Base-by-base conservation (phyloP, 495 filamentous ascomycete genomes). In the Neurospora discreta region DNA sequence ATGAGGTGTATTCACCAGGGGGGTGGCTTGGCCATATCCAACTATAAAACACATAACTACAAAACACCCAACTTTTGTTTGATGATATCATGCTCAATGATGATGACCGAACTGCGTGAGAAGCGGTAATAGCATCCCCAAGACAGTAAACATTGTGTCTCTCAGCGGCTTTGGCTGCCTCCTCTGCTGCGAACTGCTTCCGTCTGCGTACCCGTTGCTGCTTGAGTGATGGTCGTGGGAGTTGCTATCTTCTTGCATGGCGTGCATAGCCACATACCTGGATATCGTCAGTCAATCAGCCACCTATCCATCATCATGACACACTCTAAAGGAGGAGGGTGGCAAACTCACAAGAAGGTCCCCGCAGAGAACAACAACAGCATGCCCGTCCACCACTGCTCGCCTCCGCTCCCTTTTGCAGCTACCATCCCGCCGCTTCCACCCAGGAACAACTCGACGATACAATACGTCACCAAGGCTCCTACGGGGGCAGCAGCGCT, bases 231-330 rank as follows among this genome's bases (percentile, higher is more conserved):
- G 86, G 15, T 89, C 87, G 71, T 87, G 74, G 71, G 82, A 71
- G 74, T 81, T 71, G 67, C 88, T 88, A 60, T 90, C 89, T 76
- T 97, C 93, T 78, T 95, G 93, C 93, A 98, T 97, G 3, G 94
- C 93, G 78, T 99, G 95, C 95, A 98, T 97, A 3, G 95, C 96
- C 38, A 99, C 95, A 77, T 99, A 98, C 78, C 94, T 97, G 70
- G 13, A 13, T 39, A 71, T 44, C 13, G 69, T 81, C 72, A 79
- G 74, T 58, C 60, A 71, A 46, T 38, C 52, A 33, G 33, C 20
- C 9, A 8, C 5, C n/a, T n/a, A 70, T 16, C 33, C 16, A 10
- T 1, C 41, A 26, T 5, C 7, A 71, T 18, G 7, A 9, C 18
- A 3, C 18, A 26, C 9, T 40, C 10, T 33, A 43, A 16, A 13